phyloP scores from a whole-genome alignment of 148 eudicot species.

The Linanthus parryae region DNA sequence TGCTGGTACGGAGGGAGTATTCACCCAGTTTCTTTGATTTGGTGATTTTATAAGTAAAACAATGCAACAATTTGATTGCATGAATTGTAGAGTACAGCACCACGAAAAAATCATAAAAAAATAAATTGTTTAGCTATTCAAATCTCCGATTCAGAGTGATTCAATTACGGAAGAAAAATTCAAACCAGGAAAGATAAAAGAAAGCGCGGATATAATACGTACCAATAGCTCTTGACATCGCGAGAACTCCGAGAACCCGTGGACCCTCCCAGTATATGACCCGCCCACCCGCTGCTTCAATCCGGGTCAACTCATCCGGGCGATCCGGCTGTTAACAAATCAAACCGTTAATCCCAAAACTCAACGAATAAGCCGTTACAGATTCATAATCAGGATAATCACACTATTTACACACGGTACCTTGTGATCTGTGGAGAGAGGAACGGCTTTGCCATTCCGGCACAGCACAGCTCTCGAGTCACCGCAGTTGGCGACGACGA shows the following conservation, averaged over 20 bases:
- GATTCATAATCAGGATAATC: neutral
- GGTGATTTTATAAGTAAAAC: neutral
- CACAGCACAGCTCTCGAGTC: slow-evolving; percentile 70
- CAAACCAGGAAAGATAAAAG: neutral
- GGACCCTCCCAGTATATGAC: slow-evolving; percentile 69
- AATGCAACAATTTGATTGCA: neutral
- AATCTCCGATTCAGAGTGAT: too few species aligned
- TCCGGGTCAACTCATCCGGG: slow-evolving; percentile 69
- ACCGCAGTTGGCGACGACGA: slow-evolving; percentile 69
- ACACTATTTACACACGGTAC: slow-evolving; percentile 16
- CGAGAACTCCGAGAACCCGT: slow-evolving; percentile 71
- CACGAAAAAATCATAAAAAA: too few species aligned
- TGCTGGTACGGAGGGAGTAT: too few species aligned
- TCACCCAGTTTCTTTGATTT: too few species aligned
- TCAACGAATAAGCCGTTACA: neutral
- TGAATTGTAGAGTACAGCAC: neutral
- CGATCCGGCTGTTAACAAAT: slow-evolving; percentile 60
- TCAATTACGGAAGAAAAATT: neutral
- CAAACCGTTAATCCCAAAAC: neutral
- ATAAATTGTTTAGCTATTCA: too few species aligned
- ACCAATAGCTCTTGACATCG: slow-evolving; percentile 98
- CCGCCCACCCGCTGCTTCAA: slow-evolving; percentile 70
- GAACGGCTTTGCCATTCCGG: slow-evolving; percentile 45
- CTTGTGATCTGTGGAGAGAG: slow-evolving; percentile 75
- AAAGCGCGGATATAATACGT: neutral